Evolutionary conservation across 805 yeast genomes (phyloP).

Genomic region (Metschnikowia continentalis): DNA sequence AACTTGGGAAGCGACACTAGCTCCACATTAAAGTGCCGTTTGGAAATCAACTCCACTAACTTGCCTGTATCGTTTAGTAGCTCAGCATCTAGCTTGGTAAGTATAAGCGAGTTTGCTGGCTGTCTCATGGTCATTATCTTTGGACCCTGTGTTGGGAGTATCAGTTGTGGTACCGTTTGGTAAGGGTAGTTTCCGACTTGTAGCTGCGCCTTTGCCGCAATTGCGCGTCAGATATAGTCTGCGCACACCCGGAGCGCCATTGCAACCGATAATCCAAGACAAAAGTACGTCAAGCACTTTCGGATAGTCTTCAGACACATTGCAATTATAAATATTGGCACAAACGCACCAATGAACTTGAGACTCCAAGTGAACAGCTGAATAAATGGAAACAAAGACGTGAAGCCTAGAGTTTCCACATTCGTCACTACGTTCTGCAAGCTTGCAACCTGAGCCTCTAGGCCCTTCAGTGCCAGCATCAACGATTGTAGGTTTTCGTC

Average conservation of each 20-base stretch:
- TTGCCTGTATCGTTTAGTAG: constrained; percentile 25
- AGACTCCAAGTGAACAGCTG: background rate
- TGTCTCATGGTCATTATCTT: background rate
- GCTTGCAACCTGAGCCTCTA: background rate
- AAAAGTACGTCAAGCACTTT: background rate
- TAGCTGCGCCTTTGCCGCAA: background rate
- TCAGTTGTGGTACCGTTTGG: background rate
- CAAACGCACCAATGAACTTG: background rate
- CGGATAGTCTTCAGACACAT: background rate
- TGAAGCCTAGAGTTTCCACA: background rate
- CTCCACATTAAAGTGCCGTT: constrained; percentile 26
- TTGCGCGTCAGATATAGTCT: background rate
- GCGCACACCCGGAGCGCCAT: constrained; percentile 1
- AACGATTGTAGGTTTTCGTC: background rate
- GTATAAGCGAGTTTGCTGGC: constrained; percentile 33
- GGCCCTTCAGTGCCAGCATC: background rate
- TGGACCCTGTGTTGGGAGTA: background rate
- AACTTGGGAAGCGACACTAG: constrained; percentile 31
- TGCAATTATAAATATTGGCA: background rate
- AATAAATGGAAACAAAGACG: background rate
- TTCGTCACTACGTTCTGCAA: constrained; percentile 4
- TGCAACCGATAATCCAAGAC: background rate
- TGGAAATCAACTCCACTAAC: constrained; percentile 23
- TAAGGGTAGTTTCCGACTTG: background rate
- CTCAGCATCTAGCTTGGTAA: constrained; percentile 25